Evolutionary conservation across 2,329 filamentous ascomycete genomes (phyloP), one percentile per base, ranked within the genome.

Genomic region (Emericellopsis atlantica): DNA sequence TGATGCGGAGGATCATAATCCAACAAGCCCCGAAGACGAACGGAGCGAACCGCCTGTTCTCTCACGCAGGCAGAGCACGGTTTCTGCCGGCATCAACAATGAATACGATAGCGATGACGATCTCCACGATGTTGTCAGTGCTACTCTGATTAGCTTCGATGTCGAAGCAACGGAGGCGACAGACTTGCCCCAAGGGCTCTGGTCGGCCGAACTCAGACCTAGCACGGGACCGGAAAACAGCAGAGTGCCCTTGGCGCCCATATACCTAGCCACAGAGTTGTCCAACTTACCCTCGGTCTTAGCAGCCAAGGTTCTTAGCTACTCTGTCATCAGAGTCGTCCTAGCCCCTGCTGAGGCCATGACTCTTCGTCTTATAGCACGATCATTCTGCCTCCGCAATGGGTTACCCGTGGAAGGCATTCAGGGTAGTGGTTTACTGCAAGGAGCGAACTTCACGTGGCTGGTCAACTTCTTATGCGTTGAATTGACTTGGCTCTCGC

Each of bases 91-190:
- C 12, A 21, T 23, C 3, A 29, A 24, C 12, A 68, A 71, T 43
- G 72, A 74, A 33, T 73, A 70, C 44, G 67, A 60, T 10, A 72
- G 65, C 11, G 74, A 77, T 12, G 74, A 76, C 16, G 72, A 76
- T 38, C 73, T 73, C 14, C 60, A 69, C 12, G 73, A 74, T 37
- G 63, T 68, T 37, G 59, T 76, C 21, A 73, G 67, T 41, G 67
- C 72, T 2, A 76, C 73, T 0, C 56, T 78, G 5, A 76, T 79
- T 40, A 76, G 71, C 46, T 77, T 79, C 42, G 74, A 79, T 42
- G 72, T 78, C 23, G 74, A 79, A 46, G 69, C 73, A 0, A 69
- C 66, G 4, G 73, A 76, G 37, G 60, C 70, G 1, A 65, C 61
- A 4, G 69, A 74, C 37, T 62, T 64, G 3, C 67, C 68, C 2